Evolutionary conservation across 257 asterid species (phyloP).

Genomic region (Ophiorrhiza pumila): DNA sequence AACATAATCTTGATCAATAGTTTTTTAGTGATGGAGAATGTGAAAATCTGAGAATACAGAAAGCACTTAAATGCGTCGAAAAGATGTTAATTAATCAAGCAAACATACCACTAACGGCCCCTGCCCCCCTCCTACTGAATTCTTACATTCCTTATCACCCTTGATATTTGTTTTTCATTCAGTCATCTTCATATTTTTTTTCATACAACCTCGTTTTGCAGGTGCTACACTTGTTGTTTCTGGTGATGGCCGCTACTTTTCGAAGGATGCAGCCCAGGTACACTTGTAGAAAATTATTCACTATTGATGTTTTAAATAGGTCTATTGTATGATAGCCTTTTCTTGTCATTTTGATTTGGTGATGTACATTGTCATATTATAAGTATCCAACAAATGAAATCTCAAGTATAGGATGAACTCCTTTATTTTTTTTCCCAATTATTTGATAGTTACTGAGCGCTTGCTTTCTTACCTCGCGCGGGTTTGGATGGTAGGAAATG

Average conservation of each 20-base stretch:
- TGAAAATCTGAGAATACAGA: not conserved
- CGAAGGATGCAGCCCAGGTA: conserved; percentile 94
- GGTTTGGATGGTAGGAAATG: not conserved
- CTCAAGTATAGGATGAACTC: not conserved
- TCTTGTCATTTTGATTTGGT: not conserved
- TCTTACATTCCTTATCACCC: not conserved
- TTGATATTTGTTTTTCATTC: not conserved
- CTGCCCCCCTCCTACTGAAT: no score
- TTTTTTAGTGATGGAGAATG: not conserved
- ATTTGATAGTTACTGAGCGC: not conserved
- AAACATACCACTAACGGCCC: no score
- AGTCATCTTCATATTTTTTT: not conserved
- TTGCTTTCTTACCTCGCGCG: no score
- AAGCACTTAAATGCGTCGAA: not conserved
- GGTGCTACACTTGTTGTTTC: conserved; percentile 98
- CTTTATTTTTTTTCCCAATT: not conserved
- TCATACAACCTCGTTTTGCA: conserved; percentile 29
- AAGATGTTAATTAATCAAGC: not conserved
- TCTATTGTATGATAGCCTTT: not conserved
- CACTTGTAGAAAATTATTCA: not conserved
- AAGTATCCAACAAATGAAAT: not conserved
- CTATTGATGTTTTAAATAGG: not conserved
- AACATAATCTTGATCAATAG: not conserved
- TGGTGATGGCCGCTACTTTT: conserved; percentile 96
- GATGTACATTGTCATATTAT: not conserved